These are phyloP conservation scores for Saccharomycopsis selenospora DNA, from an alignment of 805 yeast species.

Conservation along the genomic window DNA sequence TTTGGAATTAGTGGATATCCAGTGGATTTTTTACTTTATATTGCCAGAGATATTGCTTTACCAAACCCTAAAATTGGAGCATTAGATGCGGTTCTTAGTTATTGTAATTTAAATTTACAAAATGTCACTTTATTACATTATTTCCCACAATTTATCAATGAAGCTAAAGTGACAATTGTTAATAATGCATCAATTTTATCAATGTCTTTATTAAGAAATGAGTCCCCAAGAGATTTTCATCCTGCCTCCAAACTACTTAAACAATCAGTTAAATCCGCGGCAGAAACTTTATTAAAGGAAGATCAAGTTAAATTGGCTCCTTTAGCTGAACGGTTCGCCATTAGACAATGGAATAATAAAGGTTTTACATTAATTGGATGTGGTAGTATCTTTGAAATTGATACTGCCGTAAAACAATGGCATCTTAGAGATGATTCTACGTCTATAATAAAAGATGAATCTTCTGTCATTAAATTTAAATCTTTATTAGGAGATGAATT, in stretches of 20 bases:
- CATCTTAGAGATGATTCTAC: conserved; percentile 36
- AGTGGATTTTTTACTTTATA: conserved; percentile 51
- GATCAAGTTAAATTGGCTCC: conserved; percentile 65
- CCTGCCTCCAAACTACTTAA: conserved; percentile 64
- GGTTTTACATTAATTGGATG: conserved; percentile 77
- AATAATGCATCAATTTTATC: conserved; percentile 79
- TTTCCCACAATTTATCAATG: conserved; percentile 40
- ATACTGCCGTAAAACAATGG: conserved; percentile 53
- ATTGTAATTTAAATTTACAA: conserved; percentile 77
- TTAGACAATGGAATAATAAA: conserved; percentile 45
- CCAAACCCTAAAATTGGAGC: conserved; percentile 43
- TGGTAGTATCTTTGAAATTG: conserved; percentile 54
- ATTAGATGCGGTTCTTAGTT: conserved; percentile 70
- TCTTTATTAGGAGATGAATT: conserved; percentile 42
- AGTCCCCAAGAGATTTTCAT: conserved; percentile 65
- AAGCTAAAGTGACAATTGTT: conserved; percentile 51
- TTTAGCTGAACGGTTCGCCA: conserved; percentile 70
- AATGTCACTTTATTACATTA: conserved; percentile 48
- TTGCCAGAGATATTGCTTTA: conserved; percentile 36
- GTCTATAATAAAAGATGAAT: conserved; percentile 36
- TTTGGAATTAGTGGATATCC: conserved; percentile 90
- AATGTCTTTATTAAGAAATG: conserved; percentile 76
- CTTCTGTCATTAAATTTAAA: conserved; percentile 37
- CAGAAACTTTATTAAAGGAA: conserved; percentile 37
- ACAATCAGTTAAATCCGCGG: conserved; percentile 37